Evolutionary conservation across 164 flowering plant genomes (phyloP), one percentile per base, ranked within the genome.

Genomic region (Annona squamosa): DNA sequence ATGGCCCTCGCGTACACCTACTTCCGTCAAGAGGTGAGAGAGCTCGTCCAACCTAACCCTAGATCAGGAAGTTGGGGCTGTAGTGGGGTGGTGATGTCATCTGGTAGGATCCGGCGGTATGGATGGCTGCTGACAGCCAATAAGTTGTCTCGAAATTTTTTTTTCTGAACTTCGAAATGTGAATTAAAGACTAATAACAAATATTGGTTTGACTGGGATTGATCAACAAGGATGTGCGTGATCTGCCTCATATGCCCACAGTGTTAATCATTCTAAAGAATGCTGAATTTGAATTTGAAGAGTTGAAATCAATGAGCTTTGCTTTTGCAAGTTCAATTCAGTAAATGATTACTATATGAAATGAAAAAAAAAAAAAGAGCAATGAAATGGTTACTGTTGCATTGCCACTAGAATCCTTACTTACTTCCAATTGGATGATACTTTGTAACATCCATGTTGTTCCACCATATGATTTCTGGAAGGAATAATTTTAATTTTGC

Each of bases 1-100:
- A 89, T 95, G 98, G 92, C 89, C 4, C 82, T 87, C 0, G 99
- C 99, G 0, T 91, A 87, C 70, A 90, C 88, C 46, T 96, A 91
- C 76, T 82, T 77, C 43, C 85, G 96, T 3, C 99, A 93, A 80
- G 91, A 91, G 59, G 97, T 93, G 82, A 16, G 19, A 4, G 13
- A 17, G 45, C 56, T 70, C n/a, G 84, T 3, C 44, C 65, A 61
- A 46, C 70, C 74, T 77, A 78, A 74, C 5, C 59, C 65, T 47
- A 42, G 26, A 3, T 42, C 12, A 12, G 59, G 59, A 16, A 52
- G 9, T 52, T 16, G 9, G 59, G 10, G 59, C 10, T 26, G 37
- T 26, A 26, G 37, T 26, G 59, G 59, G 59, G 10, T 52, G 59
- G 59, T 52, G 9, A 52, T 6, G 3, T 52, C 2, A 16, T 6